Conservation (phyloP, 1,284 basidiomycete species). For the Marasmius sp. region DNA sequence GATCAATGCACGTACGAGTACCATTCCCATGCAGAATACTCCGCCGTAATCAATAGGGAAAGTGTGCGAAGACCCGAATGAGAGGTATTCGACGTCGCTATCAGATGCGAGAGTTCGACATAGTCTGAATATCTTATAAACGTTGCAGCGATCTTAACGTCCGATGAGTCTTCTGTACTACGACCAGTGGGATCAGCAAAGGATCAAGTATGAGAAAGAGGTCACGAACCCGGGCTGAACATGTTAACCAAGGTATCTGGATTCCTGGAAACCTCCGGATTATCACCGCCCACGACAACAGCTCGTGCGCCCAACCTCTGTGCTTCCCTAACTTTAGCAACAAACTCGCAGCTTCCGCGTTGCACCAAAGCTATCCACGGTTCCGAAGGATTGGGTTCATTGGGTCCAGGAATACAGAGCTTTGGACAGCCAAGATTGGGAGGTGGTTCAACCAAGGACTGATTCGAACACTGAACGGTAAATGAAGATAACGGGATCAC, state of each 20-base stretch:
- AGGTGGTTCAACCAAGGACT: slow-evolving; percentile 18
- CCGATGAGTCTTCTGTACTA: slow-evolving; percentile 65
- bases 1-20: slow-evolving; percentile 62
- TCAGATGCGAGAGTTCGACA: slow-evolving; percentile 54
- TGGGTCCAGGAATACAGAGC: slow-evolving; percentile 54
- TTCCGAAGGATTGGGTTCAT: slow-evolving; percentile 57
- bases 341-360: slow-evolving; percentile 85
- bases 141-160: slow-evolving; percentile 69
- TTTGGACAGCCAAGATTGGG: slow-evolving; percentile 64
- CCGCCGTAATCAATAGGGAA: slow-evolving; percentile 73
- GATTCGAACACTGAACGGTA: slow-evolving; percentile 51
- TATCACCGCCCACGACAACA: slow-evolving; percentile 85
- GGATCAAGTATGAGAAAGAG: slow-evolving; percentile 7
- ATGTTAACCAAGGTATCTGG: slow-evolving; percentile 85
- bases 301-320: slow-evolving; percentile 83
- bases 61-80: slow-evolving; percentile 72
- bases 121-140: slow-evolving; percentile 78
- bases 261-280: slow-evolving; percentile 60
- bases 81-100: slow-evolving; percentile 70
- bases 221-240: slow-evolving; percentile 78
- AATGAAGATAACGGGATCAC: slow-evolving; percentile 77
- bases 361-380: slow-evolving; percentile 87
- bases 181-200: slow-evolving; percentile 5
- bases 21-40: slow-evolving; percentile 83
- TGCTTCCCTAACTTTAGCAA: slow-evolving; percentile 81